Evolutionary conservation across 2,329 filamentous ascomycete species (phyloP).

Genomic region (Ilyonectria destructans): DNA sequence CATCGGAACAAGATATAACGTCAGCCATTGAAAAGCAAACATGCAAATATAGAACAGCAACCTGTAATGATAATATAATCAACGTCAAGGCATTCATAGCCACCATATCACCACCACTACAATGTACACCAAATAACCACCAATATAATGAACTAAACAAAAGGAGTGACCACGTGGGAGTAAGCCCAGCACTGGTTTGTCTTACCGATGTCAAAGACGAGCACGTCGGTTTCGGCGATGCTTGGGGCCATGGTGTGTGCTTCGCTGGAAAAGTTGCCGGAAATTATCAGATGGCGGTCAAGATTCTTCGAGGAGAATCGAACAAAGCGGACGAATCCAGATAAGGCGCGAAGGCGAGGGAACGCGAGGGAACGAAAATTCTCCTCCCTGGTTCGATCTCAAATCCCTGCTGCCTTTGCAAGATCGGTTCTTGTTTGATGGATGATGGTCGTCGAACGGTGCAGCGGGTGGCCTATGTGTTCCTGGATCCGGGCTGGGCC

Average conservation of each 20-base stretch:
- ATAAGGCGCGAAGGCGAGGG: background rate
- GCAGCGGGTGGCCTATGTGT: constrained; percentile 40
- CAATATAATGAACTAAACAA: constrained; percentile 9
- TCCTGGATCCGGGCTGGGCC: constrained; percentile 47
- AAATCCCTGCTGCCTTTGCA: constrained; percentile 25
- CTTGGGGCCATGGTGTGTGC: constrained; percentile 43
- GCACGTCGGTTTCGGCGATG: constrained; percentile 51
- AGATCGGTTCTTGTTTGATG: constrained; percentile 12
- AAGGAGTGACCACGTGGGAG: constrained; percentile 13
- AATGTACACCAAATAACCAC: constrained; percentile 2
- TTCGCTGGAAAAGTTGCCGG: constrained; percentile 34
- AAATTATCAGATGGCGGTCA: constrained; percentile 34
- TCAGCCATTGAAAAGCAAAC: constrained; percentile 16
- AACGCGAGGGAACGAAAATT: constrained; percentile 7
- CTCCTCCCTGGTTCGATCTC: background rate
- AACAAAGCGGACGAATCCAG: constrained; percentile 11
- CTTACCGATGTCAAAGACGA: constrained; percentile 59
- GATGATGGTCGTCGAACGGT: constrained; percentile 16
- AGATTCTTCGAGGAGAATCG: constrained; percentile 23
- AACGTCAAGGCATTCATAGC: background rate
- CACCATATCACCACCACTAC: constrained; percentile 3
- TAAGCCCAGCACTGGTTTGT: constrained; percentile 32
- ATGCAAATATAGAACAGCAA: constrained; percentile 19
- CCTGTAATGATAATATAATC: constrained; percentile 20
- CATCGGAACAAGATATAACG: constrained; percentile 11